Evolutionary conservation across 2,329 filamentous ascomycete species (phyloP).

Genomic region (Lomentospora prolificans): DNA sequence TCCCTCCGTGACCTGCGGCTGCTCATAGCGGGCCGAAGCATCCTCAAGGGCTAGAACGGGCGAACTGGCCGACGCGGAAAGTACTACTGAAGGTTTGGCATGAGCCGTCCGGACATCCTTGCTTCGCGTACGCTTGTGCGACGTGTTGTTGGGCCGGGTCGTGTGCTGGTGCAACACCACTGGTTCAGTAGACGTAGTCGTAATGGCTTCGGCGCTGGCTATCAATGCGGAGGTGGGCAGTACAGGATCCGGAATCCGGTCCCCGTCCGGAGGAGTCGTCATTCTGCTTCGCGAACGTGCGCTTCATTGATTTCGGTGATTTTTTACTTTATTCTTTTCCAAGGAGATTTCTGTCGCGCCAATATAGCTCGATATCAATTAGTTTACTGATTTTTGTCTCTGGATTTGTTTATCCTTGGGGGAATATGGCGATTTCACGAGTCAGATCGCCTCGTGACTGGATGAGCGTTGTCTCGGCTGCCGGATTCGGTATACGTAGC

Average conservation of each 20-base stretch:
- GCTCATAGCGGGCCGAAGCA: not conserved
- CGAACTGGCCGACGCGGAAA: not conserved
- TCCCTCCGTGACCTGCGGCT: not conserved
- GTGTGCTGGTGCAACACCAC: not conserved
- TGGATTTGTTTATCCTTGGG: not conserved
- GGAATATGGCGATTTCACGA: not conserved
- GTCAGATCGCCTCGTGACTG: not conserved
- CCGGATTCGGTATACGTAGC: slow-evolving; percentile 1
- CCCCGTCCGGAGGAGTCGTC: not conserved
- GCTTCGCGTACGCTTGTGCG: slow-evolving; percentile 1
- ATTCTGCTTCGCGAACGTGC: not conserved
- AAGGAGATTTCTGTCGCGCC: not conserved
- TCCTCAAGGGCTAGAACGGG: not conserved
- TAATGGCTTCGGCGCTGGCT: not conserved
- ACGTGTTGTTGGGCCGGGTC: not conserved
- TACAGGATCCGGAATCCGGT: not conserved
- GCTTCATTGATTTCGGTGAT: not conserved
- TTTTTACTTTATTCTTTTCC: too few relatives aligned
- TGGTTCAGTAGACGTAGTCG: slow-evolving; percentile 1
- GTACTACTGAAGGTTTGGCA: not conserved
- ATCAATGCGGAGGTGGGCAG: slow-evolving; percentile 3
- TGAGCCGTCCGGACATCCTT: not conserved
- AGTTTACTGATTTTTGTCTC: not conserved
- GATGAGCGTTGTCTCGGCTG: not conserved
- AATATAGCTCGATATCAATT: not conserved